These are phyloP conservation scores for Epichloe glyceriae DNA, from an alignment of 2,329 filamentous ascomycete genomes.

Conservation along the genomic window DNA sequence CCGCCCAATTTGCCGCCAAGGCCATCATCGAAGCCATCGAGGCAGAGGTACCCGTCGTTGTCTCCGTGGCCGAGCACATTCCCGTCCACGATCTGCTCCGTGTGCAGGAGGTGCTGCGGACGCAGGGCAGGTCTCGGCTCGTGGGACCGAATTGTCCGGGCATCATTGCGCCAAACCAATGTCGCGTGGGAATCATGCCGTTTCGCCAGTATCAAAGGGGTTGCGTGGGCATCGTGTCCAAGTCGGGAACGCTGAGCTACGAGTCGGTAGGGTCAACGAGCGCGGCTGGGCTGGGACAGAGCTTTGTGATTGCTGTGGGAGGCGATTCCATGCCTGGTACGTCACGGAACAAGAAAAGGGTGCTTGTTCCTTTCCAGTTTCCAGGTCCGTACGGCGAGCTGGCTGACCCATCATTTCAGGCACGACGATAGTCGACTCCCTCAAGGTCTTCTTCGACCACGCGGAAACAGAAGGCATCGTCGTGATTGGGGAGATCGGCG, in stretches of 20 bases:
- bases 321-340: constrained; percentile 58
- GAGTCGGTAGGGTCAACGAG: constrained; percentile 67
- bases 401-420: constrained; percentile 10
- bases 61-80: constrained; percentile 70
- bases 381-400: not conserved
- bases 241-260: constrained; percentile 69
- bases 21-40: constrained; percentile 67
- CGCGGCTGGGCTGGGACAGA: constrained; percentile 62
- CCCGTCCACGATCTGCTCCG: constrained; percentile 66
- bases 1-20: constrained; percentile 49
- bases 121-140: constrained; percentile 57
- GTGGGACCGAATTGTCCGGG: constrained; percentile 74
- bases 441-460: constrained; percentile 55
- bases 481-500: constrained; percentile 60
- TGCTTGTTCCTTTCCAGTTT: too few species aligned
- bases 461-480: constrained; percentile 59
- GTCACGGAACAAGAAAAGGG: not conserved
- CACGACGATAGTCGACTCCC: constrained; percentile 59
- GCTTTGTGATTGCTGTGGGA: constrained; percentile 64
- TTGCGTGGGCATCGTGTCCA: constrained; percentile 63
- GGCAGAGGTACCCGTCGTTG: constrained; percentile 64
- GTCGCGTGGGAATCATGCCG: constrained; percentile 32
- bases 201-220: constrained; percentile 36
- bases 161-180: constrained; percentile 63
- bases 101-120: constrained; percentile 54